Percentiles rank a stretch among this genome's conserved stretches.
These are phyloP conservation scores for Neospora caninum DNA, from an alignment of 169 alveolate species.

Conservation along the genomic window DNA sequence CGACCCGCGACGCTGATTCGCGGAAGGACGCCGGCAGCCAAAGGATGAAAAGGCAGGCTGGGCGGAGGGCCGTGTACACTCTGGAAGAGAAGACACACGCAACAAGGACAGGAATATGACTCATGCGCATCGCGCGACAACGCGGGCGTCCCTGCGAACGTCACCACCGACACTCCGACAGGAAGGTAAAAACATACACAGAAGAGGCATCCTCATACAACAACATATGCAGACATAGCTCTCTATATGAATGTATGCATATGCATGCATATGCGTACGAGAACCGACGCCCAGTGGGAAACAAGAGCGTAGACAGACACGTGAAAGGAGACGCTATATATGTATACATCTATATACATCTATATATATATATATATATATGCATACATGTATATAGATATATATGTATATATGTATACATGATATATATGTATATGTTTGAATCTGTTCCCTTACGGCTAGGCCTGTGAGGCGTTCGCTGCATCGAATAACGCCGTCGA, in stretches of 20 bases:
- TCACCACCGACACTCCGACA: neutral
- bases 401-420: neutral
- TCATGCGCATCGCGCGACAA: neutral
- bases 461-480: conserved; percentile 18
- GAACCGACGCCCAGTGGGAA: too few relatives aligned
- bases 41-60: neutral
- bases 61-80: neutral
- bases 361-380: neutral
- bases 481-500: conserved; percentile 1
- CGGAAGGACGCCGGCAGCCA: conserved; percentile 19
- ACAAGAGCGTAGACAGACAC: too few relatives aligned
- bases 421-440: neutral
- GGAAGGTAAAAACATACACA: neutral
- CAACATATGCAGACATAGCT: too few relatives aligned
- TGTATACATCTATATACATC: neutral
- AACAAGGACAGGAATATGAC: neutral
- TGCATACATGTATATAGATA: neutral
- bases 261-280: too few relatives aligned
- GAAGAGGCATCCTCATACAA: too few relatives aligned
- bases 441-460: neutral
- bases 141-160: neutral
- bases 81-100: neutral
- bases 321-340: too few relatives aligned
- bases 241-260: too few relatives aligned
- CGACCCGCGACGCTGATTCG: conserved; percentile 6